Percentiles rank a stretch among this genome's conserved stretches.
phyloP scores from a whole-genome alignment of 176 grass and related monocot species.

The Alopecurus myosuroides region DNA sequence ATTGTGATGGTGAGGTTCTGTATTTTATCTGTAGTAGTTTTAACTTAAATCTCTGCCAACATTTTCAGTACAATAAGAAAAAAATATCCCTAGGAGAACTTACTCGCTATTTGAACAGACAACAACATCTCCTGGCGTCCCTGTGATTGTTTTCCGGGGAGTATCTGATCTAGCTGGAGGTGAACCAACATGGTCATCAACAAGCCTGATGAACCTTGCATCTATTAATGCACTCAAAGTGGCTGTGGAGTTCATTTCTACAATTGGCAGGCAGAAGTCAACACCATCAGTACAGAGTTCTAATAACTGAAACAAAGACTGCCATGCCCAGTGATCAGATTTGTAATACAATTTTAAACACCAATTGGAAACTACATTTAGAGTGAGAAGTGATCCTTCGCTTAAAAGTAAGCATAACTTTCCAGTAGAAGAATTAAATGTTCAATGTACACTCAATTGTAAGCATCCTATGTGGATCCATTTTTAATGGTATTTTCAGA shows the following conservation, averaged over 20 bases:
- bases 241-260: constrained; percentile 60
- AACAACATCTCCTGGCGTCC: constrained; percentile 52
- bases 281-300: constrained; percentile 4
- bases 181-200: constrained; percentile 63
- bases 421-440: background rate
- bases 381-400: background rate
- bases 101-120: constrained; percentile 34
- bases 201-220: constrained; percentile 66
- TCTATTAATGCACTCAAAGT: constrained; percentile 83
- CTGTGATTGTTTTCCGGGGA: constrained; percentile 79
- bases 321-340: background rate
- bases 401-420: background rate
- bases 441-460: background rate
- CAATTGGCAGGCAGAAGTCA: constrained; percentile 43
- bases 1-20: constrained; percentile 66
- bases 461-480: background rate
- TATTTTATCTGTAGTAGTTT: background rate
- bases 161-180: constrained; percentile 86
- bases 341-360: background rate
- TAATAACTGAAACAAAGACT: constrained; percentile 17
- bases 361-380: background rate
- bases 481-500: background rate
- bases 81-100: background rate
- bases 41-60: background rate
- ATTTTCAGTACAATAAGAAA: background rate